Conservation (phyloP, 805 yeast genomes). For the Teunomyces pallodes region DNA sequence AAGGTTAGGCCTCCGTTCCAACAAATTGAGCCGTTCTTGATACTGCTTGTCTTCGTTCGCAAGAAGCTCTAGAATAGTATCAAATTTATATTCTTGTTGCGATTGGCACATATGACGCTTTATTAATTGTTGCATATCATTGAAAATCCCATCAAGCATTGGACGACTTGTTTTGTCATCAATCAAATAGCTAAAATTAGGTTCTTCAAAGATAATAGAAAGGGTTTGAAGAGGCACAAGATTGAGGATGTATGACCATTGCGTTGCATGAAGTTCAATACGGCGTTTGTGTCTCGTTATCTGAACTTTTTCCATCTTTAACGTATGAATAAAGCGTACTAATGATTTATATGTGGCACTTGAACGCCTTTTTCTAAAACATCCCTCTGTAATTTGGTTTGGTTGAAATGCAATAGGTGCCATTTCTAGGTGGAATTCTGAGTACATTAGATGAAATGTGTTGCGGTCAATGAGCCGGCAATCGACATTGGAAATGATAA, state of each 20-base stretch:
- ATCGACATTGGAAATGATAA: conserved; percentile 3
- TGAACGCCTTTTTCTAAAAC: not conserved
- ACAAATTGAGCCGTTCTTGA: conserved; percentile 8
- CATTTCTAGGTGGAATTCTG: not conserved
- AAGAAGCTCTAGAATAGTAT: not conserved
- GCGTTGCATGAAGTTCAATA: not conserved
- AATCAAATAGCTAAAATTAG: conserved; percentile 12
- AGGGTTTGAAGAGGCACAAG: conserved; percentile 13
- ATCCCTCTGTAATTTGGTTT: not conserved
- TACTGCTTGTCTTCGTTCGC: conserved; percentile 12
- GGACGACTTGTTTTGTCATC: conserved; percentile 3
- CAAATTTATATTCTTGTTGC: not conserved
- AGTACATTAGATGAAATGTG: conserved; percentile 4
- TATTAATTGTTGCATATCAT: not conserved
- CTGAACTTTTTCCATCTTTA: not conserved
- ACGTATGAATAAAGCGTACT: not conserved
- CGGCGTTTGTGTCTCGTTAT: not conserved
- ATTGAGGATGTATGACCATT: conserved; percentile 1
- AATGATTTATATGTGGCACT: conserved; percentile 2
- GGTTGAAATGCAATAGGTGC: not conserved
- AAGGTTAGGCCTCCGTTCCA: conserved; percentile 4
- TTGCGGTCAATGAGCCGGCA: conserved; percentile 5
- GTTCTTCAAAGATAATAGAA: conserved; percentile 18
- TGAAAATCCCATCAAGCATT: not conserved
- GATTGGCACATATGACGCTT: not conserved